Base-by-base conservation (phyloP, 2,329 filamentous ascomycete genomes). In the Tothia fuscella region DNA sequence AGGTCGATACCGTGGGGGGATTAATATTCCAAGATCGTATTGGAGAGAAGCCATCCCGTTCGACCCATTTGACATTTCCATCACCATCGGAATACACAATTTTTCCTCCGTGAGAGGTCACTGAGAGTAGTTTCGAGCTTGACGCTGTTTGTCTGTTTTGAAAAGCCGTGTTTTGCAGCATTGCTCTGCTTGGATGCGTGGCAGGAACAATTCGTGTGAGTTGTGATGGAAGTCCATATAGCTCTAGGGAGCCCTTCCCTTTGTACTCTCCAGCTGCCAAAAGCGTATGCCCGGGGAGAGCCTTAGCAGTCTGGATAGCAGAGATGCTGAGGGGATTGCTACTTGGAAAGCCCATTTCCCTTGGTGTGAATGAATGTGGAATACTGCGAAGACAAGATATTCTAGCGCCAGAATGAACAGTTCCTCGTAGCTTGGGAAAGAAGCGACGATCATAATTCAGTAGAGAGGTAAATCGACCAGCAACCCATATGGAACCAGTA, bases 251-350 rank as follows among this genome's bases (percentile, higher is more conserved):
- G 1, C 89, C 89, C 58, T 91, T 88, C 24, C 82, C 85, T 51
- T 91, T 93, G 64, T 95, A 95, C 55, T 89, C 84, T 4, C 88
- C 89, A 29, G 82, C 84, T 3, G 86, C 84, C 39, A 94, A 73
- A 20, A 95, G 61, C 0, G 81, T 87, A 34, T 79, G 69, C 0
- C 78, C 71, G 0, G 61, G 52, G 0, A 58, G 56, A n/a, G 53
- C 60, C 50, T 80, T 80, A n/a, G 68, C 68, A 14, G 65, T 62
- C 47, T 58, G 64, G 10, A 76, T 65, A 48, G 69, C 69, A 42
- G 73, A 70, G 41, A 67, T 59, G 9, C 76, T 72, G 16, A 80
- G 62, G 45, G 72, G 65, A 16, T 70, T 70, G 4, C 59, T 56
- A 3, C 71, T 68, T 2, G 78, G 63, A 3, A 73, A 62, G 46